Base-by-base conservation (phyloP, 306 rosid species). In the Acacia confusa region DNA sequence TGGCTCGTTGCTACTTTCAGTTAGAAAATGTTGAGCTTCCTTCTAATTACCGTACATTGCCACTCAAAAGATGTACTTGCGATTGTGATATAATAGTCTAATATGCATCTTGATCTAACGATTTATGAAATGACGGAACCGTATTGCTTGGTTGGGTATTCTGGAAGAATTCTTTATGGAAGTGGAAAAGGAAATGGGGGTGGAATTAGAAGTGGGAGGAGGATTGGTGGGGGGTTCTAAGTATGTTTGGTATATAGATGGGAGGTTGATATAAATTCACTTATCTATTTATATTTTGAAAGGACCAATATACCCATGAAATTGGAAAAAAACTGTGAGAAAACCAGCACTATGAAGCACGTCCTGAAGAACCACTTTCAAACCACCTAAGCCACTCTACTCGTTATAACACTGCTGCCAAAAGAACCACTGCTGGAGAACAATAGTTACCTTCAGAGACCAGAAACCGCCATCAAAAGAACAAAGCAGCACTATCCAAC, bases 101-200 rank as follows among this genome's bases (percentile, higher is more conserved):
- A 66, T 79, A 55, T 6, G 19, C 25, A 6, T 76, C 44, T 67
- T 64, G 28, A 20, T 66, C 27, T 9, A 53, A 2, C 32, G 34
- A 73, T 17, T 17, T 52, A 65, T 73, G 64, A 41, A 83, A 83
- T 40, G 25, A n/a, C 32, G 25, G 63, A 32, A 48, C 61, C 61
- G n/a, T 55, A 55, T 8, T 55, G 61, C 25, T 55, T 27, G 3
- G 3, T 9, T 55, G 20, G 61, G 3, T 55, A n/a, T 55, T 55
- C 25, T 7, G 27, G 64, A 22, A 8, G 28, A 55, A 55, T 55
- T 7, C n/a, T 19, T 8, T 9, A n/a, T 55, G 27, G 61, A 20
- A 55, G 61, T 53, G 24, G 60, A 19, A 53, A 53, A 53, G n/a
- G 2, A 53, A 53, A 20, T 53, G 2, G 60, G 20, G 24, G 14